phyloP scores from a whole-genome alignment of 352 stramenopile species.

The Pythium oligandrum region DNA sequence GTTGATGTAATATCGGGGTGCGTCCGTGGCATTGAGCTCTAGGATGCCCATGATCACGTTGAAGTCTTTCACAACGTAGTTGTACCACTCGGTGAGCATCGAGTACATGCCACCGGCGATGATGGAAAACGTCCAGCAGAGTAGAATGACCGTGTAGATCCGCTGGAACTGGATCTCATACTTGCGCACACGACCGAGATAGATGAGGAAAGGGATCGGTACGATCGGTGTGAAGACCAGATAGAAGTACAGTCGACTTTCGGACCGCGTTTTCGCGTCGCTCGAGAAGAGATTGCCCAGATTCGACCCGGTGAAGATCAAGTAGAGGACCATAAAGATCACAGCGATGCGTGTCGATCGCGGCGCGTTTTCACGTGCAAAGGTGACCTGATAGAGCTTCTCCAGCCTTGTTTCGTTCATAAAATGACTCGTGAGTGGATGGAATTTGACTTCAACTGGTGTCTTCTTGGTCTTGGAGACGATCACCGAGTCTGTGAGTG shows the following conservation, averaged over 20 bases:
- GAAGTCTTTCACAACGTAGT: conserved; percentile 67
- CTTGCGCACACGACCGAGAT: conserved; percentile 48
- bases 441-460: conserved; percentile 73
- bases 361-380: conserved; percentile 71
- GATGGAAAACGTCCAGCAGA: conserved; percentile 74
- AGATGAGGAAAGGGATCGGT: conserved; percentile 65
- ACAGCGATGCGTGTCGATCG: conserved; percentile 53
- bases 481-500: conserved; percentile 62
- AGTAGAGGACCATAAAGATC: conserved; percentile 69
- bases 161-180: conserved; percentile 71
- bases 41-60: conserved; percentile 58
- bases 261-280: conserved; percentile 41
- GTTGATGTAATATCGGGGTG: conserved; percentile 58
- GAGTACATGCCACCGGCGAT: conserved; percentile 76
- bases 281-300: conserved; percentile 60
- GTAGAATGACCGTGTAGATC: conserved; percentile 60
- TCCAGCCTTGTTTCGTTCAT: conserved; percentile 66
- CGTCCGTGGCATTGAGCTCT: conserved; percentile 27
- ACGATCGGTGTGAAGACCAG: conserved; percentile 65
- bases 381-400: conserved; percentile 77
- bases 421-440: conserved; percentile 67
- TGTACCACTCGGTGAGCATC: conserved; percentile 80
- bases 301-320: conserved; percentile 71
- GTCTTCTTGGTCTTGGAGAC: conserved; percentile 71
- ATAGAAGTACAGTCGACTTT: conserved; percentile 57